Evolutionary conservation across 2,329 filamentous ascomycete species (phyloP).

Genomic region (Seiridium cupressi): DNA sequence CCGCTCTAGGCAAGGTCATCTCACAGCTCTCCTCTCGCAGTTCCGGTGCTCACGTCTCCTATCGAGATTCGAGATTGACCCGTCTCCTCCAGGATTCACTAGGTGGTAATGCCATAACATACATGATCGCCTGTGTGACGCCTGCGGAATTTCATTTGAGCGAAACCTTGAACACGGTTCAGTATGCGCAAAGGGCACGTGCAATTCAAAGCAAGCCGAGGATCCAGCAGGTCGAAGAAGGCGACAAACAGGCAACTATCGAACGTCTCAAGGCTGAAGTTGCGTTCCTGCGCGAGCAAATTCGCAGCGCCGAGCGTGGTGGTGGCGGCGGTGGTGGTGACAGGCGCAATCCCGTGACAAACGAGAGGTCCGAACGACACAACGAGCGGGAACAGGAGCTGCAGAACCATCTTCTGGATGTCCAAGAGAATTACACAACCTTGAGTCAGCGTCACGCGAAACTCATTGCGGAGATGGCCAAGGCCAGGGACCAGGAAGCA

Average conservation of each 20-base stretch:
- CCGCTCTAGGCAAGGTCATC: slow-evolving; percentile 95
- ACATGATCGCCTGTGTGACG: slow-evolving; percentile 99
- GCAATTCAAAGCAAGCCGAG: slow-evolving; percentile 97
- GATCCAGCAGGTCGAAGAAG: slow-evolving; percentile 90
- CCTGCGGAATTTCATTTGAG: slow-evolving; percentile 96
- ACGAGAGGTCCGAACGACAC: slow-evolving; percentile 73
- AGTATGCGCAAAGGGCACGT: slow-evolving; percentile 93
- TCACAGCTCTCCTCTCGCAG: slow-evolving; percentile 92
- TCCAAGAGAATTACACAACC: slow-evolving; percentile 91
- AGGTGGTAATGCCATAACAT: slow-evolving; percentile 95
- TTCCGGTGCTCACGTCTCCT: slow-evolving; percentile 87
- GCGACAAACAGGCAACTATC: slow-evolving; percentile 91
- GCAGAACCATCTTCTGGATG: slow-evolving; percentile 88
- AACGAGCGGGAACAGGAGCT: slow-evolving; percentile 85
- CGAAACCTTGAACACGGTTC: slow-evolving; percentile 95
- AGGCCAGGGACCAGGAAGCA: slow-evolving; percentile 70
- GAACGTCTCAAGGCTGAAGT: slow-evolving; percentile 93
- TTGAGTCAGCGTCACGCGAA: slow-evolving; percentile 93
- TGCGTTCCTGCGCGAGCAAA: slow-evolving; percentile 88
- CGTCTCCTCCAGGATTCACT: slow-evolving; percentile 93
- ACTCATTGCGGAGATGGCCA: slow-evolving; percentile 89
- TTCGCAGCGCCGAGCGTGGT: slow-evolving; percentile 74
- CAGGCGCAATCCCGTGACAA: slow-evolving; percentile 52
- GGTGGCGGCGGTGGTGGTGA: slow-evolving; percentile 55
- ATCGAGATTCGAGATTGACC: slow-evolving; percentile 96